Conservation (phyloP, 805 yeast genomes). For the Barnettozyma sucrosica region DNA sequence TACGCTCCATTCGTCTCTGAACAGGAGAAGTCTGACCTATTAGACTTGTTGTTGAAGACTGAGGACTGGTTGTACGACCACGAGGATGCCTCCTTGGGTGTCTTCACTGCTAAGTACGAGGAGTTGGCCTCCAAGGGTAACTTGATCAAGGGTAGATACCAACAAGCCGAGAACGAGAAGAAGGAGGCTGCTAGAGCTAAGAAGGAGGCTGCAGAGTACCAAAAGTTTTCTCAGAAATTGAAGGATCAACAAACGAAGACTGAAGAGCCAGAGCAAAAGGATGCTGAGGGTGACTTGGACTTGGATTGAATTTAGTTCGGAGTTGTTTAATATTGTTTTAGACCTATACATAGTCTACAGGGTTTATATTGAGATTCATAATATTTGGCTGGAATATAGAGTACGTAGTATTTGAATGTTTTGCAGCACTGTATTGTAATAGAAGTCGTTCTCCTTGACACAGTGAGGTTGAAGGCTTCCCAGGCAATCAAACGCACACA, state of each 20-base stretch:
- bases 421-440: too few species aligned
- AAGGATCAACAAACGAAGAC: conserved; percentile 24
- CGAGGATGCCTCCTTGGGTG: conserved; percentile 92
- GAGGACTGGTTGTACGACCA: conserved; percentile 99
- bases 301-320: conserved; percentile 25
- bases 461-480: too few species aligned
- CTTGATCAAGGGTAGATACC: conserved; percentile 90
- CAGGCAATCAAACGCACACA: too few species aligned
- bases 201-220: conserved; percentile 74
- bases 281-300: conserved; percentile 37
- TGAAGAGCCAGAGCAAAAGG: conserved; percentile 21
- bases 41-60: conserved; percentile 68
- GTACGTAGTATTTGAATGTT: too few species aligned
- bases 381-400: neutral
- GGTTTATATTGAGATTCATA: neutral
- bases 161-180: conserved; percentile 92
- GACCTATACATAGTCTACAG: neutral
- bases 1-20: conserved; percentile 85
- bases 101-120: conserved; percentile 95
- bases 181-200: conserved; percentile 82
- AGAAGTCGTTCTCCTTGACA: too few species aligned
- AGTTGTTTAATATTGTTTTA: neutral
- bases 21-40: conserved; percentile 78
- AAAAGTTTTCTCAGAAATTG: conserved; percentile 29
- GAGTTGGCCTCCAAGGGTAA: conserved; percentile 94